Evolutionary conservation across 2,329 filamentous ascomycete genomes (phyloP), one percentile per base, ranked within the genome.

Genomic region (Beauveria sp.): DNA sequence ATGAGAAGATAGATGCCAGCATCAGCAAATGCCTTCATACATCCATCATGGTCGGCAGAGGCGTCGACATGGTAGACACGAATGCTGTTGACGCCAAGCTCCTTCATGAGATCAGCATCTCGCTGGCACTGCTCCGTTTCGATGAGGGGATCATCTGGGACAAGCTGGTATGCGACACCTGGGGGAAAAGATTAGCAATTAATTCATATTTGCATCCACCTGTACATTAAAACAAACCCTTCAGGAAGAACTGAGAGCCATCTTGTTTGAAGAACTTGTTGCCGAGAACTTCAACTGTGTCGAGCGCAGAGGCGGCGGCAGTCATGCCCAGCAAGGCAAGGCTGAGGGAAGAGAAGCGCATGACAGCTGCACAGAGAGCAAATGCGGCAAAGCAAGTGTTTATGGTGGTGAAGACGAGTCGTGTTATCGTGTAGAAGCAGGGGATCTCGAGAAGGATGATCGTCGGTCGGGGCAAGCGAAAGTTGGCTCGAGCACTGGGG

Each of bases 51-150:
- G 71, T 93, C 78, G 38, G 77, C 84, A 3, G 75, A 72, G 2
- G 89, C 77, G 68, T 96, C 87, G 64, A 96, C 90, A 70, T 96
- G 91, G 74, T 96, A 96, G 62, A 95, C 89, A 62, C 92, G 90
- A 69, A 96, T 91, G 34, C 88, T 82, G 72, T 96, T 96, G 71
- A 89, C 85, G 64, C 90, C 91, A 59, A 96, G 79, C 20, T 86
- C 84, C 72, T 90, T 82, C 89, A 96, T 96, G 70, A 93, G 80
- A 18, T 78, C 72, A 47, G 87, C 87, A 76, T 96, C 92, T 66
- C 86, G 84, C 67, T 81, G 74, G 78, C 91, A 96, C 77, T 96
- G 92, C 53, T 83, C 83, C 46, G 83, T 81, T 71, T 95, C 83
- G 67, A 90, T 76, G 64, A 96, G 83, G 54, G 91, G 92, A 70